These are phyloP conservation scores for Aspergillus pseudonomiae DNA, from an alignment of 2,329 filamentous ascomycete genomes.

Conservation along the genomic window DNA sequence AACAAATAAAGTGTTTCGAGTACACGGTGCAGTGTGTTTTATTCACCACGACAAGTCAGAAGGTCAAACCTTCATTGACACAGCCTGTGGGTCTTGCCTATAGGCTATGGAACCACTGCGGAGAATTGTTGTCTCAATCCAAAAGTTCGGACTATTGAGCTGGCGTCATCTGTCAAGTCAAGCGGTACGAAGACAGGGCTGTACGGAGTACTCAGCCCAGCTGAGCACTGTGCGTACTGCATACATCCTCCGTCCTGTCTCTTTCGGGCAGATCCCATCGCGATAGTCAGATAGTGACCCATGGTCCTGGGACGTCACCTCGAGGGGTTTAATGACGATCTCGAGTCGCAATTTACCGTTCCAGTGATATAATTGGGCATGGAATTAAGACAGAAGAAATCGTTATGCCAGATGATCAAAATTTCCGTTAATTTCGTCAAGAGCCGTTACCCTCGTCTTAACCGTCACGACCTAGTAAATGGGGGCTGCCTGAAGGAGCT, in stretches of 20 bases:
- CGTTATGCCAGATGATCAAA: slow-evolving; percentile 8
- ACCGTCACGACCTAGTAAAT: slow-evolving; percentile 1
- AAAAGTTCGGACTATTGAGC: slow-evolving; percentile 17
- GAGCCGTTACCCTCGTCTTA: neutral
- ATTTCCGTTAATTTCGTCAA: slow-evolving; percentile 1
- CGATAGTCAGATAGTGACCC: slow-evolving; percentile 12
- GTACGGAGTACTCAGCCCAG: neutral
- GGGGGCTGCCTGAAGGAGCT: slow-evolving; percentile 17
- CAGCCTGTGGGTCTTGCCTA: slow-evolving; percentile 17
- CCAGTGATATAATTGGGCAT: slow-evolving; percentile 5
- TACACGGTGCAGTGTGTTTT: neutral
- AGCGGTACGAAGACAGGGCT: slow-evolving; percentile 8
- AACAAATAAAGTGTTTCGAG: neutral
- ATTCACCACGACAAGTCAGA: neutral
- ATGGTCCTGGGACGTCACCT: slow-evolving; percentile 12
- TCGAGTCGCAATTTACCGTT: neutral
- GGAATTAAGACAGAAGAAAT: neutral
- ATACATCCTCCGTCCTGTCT: slow-evolving; percentile 1
- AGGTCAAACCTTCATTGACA: slow-evolving; percentile 3
- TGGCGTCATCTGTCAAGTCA: slow-evolving; percentile 24
- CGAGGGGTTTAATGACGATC: slow-evolving; percentile 5
- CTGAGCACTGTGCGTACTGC: neutral
- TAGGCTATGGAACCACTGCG: slow-evolving; percentile 19
- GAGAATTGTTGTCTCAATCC: slow-evolving; percentile 27
- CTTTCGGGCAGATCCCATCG: neutral